phyloP scores from a whole-genome alignment of 306 rosid species.

The Spatholobus suberectus region DNA sequence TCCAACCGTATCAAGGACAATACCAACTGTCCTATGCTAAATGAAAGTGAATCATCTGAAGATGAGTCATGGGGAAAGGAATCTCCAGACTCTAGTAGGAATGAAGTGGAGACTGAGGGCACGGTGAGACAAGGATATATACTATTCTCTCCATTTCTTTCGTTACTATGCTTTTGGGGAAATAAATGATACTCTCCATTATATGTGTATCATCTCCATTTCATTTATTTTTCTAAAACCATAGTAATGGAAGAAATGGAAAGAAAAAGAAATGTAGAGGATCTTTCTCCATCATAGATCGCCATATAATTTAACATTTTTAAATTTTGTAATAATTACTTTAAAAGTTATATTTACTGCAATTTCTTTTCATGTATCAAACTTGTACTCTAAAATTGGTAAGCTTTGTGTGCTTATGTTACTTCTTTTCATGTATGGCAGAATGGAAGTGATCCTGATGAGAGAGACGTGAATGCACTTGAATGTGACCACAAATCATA shows the following conservation, averaged over 20 bases:
- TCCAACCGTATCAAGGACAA: constrained; percentile 48
- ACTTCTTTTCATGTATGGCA: constrained; percentile 43
- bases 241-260: no score
- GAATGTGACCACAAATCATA: constrained; percentile 52
- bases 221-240: no score
- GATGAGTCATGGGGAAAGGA: constrained; percentile 57
- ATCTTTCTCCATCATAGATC: no score
- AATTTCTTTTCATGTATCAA: no score
- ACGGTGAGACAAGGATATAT: constrained; percentile 43
- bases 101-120: constrained; percentile 50
- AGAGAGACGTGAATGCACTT: constrained; percentile 39
- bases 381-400: background rate
- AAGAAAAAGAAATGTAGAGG: no score
- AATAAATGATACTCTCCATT: no score
- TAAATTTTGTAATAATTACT: no score
- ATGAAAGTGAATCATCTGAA: constrained; percentile 67
- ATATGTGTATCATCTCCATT: no score
- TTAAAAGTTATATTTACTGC: no score
- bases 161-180: no score
- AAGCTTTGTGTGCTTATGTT: background rate
- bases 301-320: no score
- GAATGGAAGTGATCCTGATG: constrained; percentile 68
- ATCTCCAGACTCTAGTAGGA: constrained; percentile 35
- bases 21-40: background rate
- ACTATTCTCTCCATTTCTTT: no score